phyloP scores from a whole-genome alignment of 129 eudicot species.

The Daucus carota region DH1_v3.0 NC_030381.2:2806001-2806500 shows the following conservation, averaged over 20 bases:
- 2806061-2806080: background rate
- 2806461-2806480: conserved; percentile 7
- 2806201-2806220: background rate
- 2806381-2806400: background rate
- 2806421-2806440: background rate
- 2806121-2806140: background rate
- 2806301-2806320: background rate
- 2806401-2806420: background rate
- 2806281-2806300: background rate
- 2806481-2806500: background rate
- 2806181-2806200: background rate
- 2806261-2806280: background rate
- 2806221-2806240: background rate
- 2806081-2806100: background rate
- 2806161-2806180: background rate
- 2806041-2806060: conserved; percentile 22
- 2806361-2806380: background rate
- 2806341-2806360: background rate
- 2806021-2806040: conserved; percentile 73
- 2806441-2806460: background rate
- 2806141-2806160: background rate
- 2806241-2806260: no score
- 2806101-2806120: background rate
- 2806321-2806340: background rate
- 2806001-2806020: conserved; percentile 43